Percentiles rank a stretch among this genome's conserved stretches.
Conservation (phyloP, 148 eudicot genomes). For the Pouteria glomerata region DNA sequence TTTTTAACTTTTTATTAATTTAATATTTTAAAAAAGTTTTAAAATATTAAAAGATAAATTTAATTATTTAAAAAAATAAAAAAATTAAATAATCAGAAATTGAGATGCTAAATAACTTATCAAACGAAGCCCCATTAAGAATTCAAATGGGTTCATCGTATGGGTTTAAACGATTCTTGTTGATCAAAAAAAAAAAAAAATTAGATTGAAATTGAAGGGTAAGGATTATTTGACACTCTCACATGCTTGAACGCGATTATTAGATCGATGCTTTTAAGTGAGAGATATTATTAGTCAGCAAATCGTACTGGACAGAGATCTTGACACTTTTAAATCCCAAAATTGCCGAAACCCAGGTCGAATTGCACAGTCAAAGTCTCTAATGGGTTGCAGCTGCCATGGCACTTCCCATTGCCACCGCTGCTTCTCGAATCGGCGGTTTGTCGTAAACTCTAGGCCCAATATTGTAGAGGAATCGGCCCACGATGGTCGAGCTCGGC, state of each 20-base stretch:
- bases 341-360: neutral
- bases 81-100: too few species aligned
- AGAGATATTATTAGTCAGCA: neutral
- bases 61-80: too few species aligned
- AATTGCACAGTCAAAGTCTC: neutral
- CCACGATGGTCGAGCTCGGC: conserved; percentile 32
- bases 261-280: conserved; percentile 5
- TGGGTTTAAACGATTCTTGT: too few species aligned
- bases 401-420: neutral
- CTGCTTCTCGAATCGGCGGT: neutral
- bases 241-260: too few species aligned
- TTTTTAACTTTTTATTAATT: too few species aligned
- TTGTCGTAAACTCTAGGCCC: conserved; percentile 8
- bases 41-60: too few species aligned
- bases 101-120: too few species aligned
- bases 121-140: too few species aligned
- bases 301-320: neutral
- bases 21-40: too few species aligned
- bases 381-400: conserved; percentile 11
- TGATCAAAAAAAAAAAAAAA: too few species aligned
- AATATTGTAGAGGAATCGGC: conserved; percentile 23
- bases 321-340: neutral
- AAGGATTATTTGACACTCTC: neutral
- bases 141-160: too few species aligned
- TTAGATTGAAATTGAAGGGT: neutral